Evolutionary conservation across 106 monocot genomes (phyloP).

Genomic region (Allium fistulosum): DNA sequence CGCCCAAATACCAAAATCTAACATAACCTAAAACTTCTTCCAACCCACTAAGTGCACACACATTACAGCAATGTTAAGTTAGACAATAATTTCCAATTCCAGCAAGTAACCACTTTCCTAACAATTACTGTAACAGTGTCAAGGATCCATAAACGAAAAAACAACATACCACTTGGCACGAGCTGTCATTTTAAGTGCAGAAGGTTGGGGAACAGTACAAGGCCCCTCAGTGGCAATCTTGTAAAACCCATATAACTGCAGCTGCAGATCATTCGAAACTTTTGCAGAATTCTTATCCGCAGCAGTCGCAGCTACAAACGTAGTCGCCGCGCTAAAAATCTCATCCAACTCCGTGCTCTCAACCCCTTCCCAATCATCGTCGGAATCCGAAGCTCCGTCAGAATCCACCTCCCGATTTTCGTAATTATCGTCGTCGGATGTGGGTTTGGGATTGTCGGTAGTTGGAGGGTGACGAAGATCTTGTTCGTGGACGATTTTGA

Average conservation of each 20-base stretch:
- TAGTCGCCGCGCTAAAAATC: constrained; percentile 76
- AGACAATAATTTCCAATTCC: no score
- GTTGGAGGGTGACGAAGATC: background rate
- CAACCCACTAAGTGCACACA: no score
- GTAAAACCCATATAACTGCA: constrained; percentile 86
- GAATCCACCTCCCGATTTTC: no score
- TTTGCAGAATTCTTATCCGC: constrained; percentile 44
- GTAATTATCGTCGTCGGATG: background rate
- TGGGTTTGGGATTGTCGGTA: background rate
- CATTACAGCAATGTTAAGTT: no score
- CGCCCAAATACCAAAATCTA: no score
- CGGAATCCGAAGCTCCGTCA: background rate
- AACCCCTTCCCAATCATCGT: constrained; percentile 93
- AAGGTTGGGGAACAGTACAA: constrained; percentile 78
- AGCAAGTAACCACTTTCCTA: no score
- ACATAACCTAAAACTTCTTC: no score
- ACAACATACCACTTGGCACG: constrained; percentile 84
- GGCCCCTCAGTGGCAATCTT: constrained; percentile 98
- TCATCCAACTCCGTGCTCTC: constrained; percentile 97
- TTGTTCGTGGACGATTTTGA: constrained; percentile 44
- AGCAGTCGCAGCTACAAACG: constrained; percentile 87
- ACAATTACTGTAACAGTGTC: no score
- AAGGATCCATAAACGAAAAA: no score
- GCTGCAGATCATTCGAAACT: constrained; percentile 70
- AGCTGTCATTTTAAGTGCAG: constrained; percentile 70